Evolutionary conservation across 1,284 basidiomycete species (phyloP).

Genomic region (Ustilago curta): DNA sequence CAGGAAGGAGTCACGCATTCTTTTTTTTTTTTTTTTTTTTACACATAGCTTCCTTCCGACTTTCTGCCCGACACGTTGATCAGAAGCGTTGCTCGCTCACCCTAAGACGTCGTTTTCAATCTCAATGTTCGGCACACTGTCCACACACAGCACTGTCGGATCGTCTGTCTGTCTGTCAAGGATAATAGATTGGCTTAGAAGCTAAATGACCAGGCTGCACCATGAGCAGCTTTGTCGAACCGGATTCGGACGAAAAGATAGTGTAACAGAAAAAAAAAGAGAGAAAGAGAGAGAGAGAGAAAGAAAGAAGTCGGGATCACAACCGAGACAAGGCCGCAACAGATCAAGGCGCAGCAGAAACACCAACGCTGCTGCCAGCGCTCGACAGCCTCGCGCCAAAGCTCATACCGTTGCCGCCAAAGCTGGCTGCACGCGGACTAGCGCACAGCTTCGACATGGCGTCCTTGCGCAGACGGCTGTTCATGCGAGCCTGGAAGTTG

Average conservation of each 20-base stretch:
- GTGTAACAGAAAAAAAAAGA: not conserved
- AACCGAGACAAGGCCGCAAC: not conserved
- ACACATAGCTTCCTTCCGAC: too few species aligned
- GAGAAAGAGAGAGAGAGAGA: not conserved
- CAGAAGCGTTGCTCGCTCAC: too few species aligned
- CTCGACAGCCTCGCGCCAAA: constrained; percentile 45
- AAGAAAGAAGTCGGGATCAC: not conserved
- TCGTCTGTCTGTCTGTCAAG: not conserved
- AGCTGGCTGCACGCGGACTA: constrained; percentile 56
- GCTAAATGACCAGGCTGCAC: not conserved
- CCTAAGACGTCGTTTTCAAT: too few species aligned
- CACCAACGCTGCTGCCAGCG: constrained; percentile 36
- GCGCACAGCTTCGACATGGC: constrained; percentile 64
- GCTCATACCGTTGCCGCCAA: constrained; percentile 49
- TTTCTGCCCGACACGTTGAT: not conserved
- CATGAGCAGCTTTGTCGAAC: not conserved
- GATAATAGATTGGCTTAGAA: not conserved
- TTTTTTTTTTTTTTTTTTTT: too few species aligned
- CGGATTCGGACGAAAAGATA: not conserved
- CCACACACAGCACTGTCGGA: not conserved
- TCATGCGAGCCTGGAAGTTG: constrained; percentile 63
- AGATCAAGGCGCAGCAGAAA: constrained; percentile 18
- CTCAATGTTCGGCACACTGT: not conserved
- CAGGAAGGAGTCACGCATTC: not conserved
- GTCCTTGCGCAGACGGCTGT: constrained; percentile 57